Evolutionary conservation across 1,284 basidiomycete species (phyloP).

Genomic region (Ustilago crameri): DNA sequence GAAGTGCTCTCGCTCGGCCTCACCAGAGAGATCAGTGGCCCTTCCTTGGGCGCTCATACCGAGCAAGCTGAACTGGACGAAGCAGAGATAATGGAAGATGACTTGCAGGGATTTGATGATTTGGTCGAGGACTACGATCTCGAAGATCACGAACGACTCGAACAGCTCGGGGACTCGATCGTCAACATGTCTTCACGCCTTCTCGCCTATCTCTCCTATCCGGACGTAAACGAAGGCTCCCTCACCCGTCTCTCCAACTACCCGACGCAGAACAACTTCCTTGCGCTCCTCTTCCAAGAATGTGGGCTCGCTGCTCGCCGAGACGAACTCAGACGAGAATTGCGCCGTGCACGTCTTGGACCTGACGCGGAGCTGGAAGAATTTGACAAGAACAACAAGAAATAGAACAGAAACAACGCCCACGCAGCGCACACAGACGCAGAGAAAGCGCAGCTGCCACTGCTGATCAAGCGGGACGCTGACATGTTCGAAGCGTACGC

Average conservation of each 20-base stretch:
- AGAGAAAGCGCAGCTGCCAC: constrained; percentile 24
- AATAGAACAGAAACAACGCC: constrained; percentile 1
- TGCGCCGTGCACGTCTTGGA: constrained; percentile 1
- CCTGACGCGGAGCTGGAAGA: neutral
- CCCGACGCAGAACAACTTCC: constrained; percentile 51
- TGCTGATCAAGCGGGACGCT: constrained; percentile 42
- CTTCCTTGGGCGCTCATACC: neutral
- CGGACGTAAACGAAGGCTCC: constrained; percentile 48
- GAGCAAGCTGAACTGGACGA: constrained; percentile 1
- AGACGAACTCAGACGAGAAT: constrained; percentile 24
- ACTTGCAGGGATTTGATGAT: constrained; percentile 14
- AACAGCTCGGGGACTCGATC: constrained; percentile 50
- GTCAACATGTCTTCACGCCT: constrained; percentile 52
- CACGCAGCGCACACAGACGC: constrained; percentile 11
- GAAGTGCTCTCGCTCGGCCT: constrained; percentile 44
- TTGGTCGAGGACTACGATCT: constrained; percentile 48
- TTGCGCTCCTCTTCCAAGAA: constrained; percentile 44
- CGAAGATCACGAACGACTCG: constrained; percentile 48
- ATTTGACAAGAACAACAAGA: neutral
- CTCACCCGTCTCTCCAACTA: constrained; percentile 42
- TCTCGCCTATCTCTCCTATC: constrained; percentile 38
- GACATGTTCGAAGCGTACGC: constrained; percentile 55
- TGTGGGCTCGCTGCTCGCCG: constrained; percentile 24
- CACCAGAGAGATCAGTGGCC: constrained; percentile 27
- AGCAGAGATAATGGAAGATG: neutral